Evolutionary conservation across 768 basidiomycete genomes (phyloP), one percentile per base, ranked within the genome.

Genomic region (Psilocybe subaeruginosa): DNA sequence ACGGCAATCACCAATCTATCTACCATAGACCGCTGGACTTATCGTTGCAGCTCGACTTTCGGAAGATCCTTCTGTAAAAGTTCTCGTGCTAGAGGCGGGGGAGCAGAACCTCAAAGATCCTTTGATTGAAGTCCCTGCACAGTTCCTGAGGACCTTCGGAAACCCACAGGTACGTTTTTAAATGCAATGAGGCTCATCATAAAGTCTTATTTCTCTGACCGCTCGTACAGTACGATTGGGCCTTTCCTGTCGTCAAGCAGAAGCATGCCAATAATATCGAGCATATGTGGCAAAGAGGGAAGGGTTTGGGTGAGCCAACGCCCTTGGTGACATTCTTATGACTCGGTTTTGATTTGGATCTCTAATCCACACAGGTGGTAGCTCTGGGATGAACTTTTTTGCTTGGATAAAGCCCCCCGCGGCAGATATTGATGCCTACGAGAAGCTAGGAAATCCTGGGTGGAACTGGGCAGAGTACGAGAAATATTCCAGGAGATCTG

Each of bases 381-480:
- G 73, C 56, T 82, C 82, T 0, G 67, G 65, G 5, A 73, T 82
- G 45, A 85, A 85, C 65, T 80, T 81, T 81, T 69, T 72, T 37
- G 66, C 63, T 16, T 77, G 77, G 77, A 64, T 66, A 33, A 71
- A 74, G 54, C 74, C 77, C 9, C 9, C 73, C 17, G 69, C 68
- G 23, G 56, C 47, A 7, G 75, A 75, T 47, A 60, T 74, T 31
- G 70, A 76, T 53, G 74, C 73, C 5, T 72, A 79, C 53, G 84
- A 85, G 64, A 73, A 73, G 56, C 72, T 86, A 11, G 85, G 84
- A 6, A 85, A 85, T 60, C 75, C 76, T 0, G 84, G 84, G 3
- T 86, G 84, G 84, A 84, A 83, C 63, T 85, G 81, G 81, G 69
- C 74, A 0, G 74, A 77, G 19, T 80, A 75, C 54, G 60, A 72